These are phyloP conservation scores for Monosporozyma servazzii DNA, from an alignment of 805 yeast genomes.

Conservation along the genomic window DNA sequence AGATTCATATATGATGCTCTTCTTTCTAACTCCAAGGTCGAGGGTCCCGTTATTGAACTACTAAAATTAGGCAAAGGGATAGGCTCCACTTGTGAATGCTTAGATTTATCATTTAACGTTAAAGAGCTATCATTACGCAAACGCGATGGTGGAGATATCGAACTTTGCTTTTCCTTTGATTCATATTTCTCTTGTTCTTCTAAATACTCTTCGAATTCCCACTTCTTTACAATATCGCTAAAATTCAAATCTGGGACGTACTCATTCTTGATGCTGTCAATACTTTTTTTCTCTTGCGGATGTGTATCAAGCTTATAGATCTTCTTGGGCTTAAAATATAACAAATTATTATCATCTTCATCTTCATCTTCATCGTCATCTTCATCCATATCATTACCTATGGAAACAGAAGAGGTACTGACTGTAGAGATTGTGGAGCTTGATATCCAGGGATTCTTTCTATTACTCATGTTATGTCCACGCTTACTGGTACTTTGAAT, in stretches of 20 bases:
- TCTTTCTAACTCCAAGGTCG: slow-evolving; percentile 11
- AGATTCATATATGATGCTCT: slow-evolving; percentile 6
- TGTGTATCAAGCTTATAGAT: not conserved
- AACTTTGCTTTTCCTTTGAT: not conserved
- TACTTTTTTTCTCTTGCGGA: not conserved
- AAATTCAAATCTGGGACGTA: slow-evolving; percentile 67
- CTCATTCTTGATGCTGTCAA: slow-evolving; percentile 34
- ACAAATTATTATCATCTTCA: slow-evolving; percentile 31
- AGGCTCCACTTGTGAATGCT: slow-evolving; percentile 31
- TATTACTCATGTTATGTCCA: not conserved
- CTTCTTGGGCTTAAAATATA: slow-evolving; percentile 3
- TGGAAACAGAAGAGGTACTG: not conserved
- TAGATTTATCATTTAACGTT: slow-evolving; percentile 9
- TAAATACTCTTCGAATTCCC: slow-evolving; percentile 30
- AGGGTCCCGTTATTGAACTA: slow-evolving; percentile 10
- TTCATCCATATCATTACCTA: not conserved
- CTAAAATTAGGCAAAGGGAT: slow-evolving; percentile 29
- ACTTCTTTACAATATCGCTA: slow-evolving; percentile 37
- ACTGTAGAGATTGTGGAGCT: not conserved
- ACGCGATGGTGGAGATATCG: not conserved
- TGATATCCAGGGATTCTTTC: not conserved
- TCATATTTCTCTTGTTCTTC: slow-evolving; percentile 1
- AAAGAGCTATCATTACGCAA: not conserved
- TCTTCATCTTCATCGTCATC: slow-evolving; percentile 41
- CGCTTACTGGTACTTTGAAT: not conserved